Evolutionary conservation across 228 moss, liverwort and hornwort genomes (phyloP), one percentile per base, ranked within the genome.

Genomic region (Sphagnum fallax): DNA sequence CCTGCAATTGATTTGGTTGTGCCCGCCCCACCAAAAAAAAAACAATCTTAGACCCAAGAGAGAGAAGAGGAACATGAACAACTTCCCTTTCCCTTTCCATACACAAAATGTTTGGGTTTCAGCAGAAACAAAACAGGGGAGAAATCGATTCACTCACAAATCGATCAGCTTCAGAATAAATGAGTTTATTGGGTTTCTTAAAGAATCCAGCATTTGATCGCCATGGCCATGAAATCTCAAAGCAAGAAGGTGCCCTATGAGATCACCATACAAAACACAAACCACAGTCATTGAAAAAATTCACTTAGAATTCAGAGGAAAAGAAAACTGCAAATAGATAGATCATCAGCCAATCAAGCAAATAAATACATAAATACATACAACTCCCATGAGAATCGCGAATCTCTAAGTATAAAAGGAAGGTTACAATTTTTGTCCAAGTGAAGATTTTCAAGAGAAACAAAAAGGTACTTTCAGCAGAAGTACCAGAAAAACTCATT

Each of bases 401-500:
- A 32, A 2, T 2, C 32, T 32, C 32, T 2, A 32, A 32, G 32
- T 32, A 2, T 32, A 32, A 32, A 32, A 32, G 2, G 32, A 2
- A 32, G 32, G 32, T 32, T 32, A 32, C 32, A 32, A 32, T 32
- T 32, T 32, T 32, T 32, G 32, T 1, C 32, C 32, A 32, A 32
- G 32, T 32, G 32, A 32, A 32, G 32, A 32, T 32, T 32, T 32
- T 32, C 32, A 32, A 32, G 32, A 32, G 32, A 32, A 32, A 32
- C 32, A 0, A 32, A 2, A 32, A 32, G 32, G 32, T 32, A 32
- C 32, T 32, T 32, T 32, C 32, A 32, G 32, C 32, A 32, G 32
- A 32, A 32, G 61, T 70, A 97, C 98, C 98, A 98, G 84, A 98
- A 98, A 80, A 84, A 94, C 72, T 97, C 97, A 69, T 97, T 97